Conservation (phyloP, 2,329 filamentous ascomycete genomes). For the Aspergillus ibericus region DNA sequence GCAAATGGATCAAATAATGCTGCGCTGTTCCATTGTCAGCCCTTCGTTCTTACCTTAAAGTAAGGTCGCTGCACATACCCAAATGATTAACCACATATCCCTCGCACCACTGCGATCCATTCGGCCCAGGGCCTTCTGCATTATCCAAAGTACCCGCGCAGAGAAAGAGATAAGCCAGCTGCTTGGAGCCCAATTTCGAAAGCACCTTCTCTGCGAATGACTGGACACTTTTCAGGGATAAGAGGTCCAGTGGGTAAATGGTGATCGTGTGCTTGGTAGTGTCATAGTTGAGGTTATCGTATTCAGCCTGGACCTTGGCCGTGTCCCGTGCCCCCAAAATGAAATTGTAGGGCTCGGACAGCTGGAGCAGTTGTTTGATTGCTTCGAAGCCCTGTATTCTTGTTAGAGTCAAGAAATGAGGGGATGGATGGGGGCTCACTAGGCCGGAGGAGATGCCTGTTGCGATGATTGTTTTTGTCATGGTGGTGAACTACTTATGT, state of each 20-base stretch:
- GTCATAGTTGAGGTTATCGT: constrained; percentile 21
- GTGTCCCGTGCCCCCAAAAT: constrained; percentile 25
- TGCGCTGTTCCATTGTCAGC: background rate
- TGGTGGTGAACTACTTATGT: no score
- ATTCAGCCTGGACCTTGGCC: constrained; percentile 8
- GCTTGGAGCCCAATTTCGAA: constrained; percentile 15
- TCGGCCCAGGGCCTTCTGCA: constrained; percentile 20
- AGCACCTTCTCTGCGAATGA: constrained; percentile 22
- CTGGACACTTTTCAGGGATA: constrained; percentile 22
- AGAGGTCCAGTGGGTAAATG: constrained; percentile 23
- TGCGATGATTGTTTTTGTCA: background rate
- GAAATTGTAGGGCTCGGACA: constrained; percentile 23
- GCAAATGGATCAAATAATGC: background rate
- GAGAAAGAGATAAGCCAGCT: constrained; percentile 22
- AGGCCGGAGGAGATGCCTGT: background rate
- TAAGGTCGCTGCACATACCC: constrained; percentile 19
- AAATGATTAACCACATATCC: constrained; percentile 26
- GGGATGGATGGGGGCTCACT: background rate
- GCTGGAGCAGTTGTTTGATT: constrained; percentile 25
- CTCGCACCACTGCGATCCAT: constrained; percentile 27
- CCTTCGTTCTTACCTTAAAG: no score
- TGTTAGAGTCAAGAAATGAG: background rate
- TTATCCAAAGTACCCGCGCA: constrained; percentile 18
- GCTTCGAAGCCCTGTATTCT: constrained; percentile 25
- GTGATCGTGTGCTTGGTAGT: constrained; percentile 19